A percentile compares a stretch with the other conserved stretches of the same genome.
phyloP scores from a whole-genome alignment of 2,329 filamentous ascomycete species.

The Venturia asperata region DNA sequence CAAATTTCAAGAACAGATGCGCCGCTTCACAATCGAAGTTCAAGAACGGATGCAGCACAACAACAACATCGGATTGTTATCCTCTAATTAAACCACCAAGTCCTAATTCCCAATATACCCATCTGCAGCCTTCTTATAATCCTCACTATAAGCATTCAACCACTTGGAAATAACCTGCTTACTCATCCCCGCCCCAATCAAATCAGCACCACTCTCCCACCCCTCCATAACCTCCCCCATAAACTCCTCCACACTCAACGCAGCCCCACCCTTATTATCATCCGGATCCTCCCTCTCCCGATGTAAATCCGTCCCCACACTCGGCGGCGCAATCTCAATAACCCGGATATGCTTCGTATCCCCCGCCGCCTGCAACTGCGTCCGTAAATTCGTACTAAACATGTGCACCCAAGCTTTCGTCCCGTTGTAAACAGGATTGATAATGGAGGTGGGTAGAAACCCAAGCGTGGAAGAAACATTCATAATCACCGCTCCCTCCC shows the following conservation, averaged over 20 bases:
- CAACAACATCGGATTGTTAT: too few species aligned
- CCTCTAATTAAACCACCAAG: too few species aligned
- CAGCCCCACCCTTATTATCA: slow-evolving; percentile 48
- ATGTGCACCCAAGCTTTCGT: slow-evolving; percentile 54
- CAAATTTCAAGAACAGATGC: too few species aligned
- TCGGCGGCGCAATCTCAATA: slow-evolving; percentile 51
- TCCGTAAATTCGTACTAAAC: slow-evolving; percentile 49
- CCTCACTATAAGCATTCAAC: slow-evolving; percentile 36
- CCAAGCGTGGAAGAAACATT: slow-evolving; percentile 51
- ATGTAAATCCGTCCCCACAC: slow-evolving; percentile 49
- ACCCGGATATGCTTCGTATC: slow-evolving; percentile 36
- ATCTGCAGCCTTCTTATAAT: slow-evolving; percentile 26
- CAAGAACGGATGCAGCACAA: too few species aligned
- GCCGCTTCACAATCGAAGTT: too few species aligned
- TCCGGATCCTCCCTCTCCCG: slow-evolving; percentile 49
- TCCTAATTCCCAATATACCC: neutral
- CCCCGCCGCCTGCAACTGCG: slow-evolving; percentile 39
- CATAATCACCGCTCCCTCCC: slow-evolving; percentile 40
- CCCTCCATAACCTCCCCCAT: slow-evolving; percentile 42
- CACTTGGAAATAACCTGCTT: slow-evolving; percentile 39
- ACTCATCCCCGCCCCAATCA: slow-evolving; percentile 43
- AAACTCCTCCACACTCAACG: slow-evolving; percentile 48
- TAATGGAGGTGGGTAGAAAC: slow-evolving; percentile 45
- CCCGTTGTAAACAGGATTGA: slow-evolving; percentile 54
- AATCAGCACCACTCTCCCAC: slow-evolving; percentile 43